These are phyloP conservation scores for Cladosporium sphaerospermum DNA, from an alignment of 2,329 filamentous ascomycete genomes.

Conservation along the genomic window DNA sequence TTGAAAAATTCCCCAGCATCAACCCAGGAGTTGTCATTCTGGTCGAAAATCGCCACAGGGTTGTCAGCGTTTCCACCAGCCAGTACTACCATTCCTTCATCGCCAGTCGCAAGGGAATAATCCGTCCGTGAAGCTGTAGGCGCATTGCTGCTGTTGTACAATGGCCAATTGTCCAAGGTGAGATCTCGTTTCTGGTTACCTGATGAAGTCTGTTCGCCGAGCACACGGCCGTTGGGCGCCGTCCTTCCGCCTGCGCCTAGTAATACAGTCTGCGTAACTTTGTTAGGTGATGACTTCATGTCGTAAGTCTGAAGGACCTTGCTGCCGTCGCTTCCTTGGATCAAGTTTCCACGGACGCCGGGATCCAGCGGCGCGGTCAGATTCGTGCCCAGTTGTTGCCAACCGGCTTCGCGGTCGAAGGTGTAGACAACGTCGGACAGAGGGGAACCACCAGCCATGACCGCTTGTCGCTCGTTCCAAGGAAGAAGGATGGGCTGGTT, in stretches of 20 bases:
- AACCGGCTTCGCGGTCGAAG: slow-evolving; percentile 59
- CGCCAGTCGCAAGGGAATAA: slow-evolving; percentile 65
- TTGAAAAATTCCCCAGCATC: slow-evolving; percentile 61
- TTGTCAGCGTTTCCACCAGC: slow-evolving; percentile 66
- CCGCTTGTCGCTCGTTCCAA: slow-evolving; percentile 65
- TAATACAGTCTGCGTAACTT: slow-evolving; percentile 64
- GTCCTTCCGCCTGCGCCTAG: slow-evolving; percentile 52
- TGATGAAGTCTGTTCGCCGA: slow-evolving; percentile 32
- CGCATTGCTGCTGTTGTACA: slow-evolving; percentile 70
- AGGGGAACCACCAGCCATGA: slow-evolving; percentile 66
- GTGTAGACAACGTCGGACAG: slow-evolving; percentile 64
- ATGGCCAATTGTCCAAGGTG: slow-evolving; percentile 62
- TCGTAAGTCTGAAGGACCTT: slow-evolving; percentile 76
- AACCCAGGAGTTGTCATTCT: slow-evolving; percentile 68
- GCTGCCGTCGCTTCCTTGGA: slow-evolving; percentile 69
- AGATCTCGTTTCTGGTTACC: slow-evolving; percentile 46
- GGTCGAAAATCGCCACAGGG: slow-evolving; percentile 71
- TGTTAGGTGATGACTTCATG: slow-evolving; percentile 65
- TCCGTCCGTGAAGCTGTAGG: slow-evolving; percentile 59
- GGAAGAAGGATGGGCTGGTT: slow-evolving; percentile 64
- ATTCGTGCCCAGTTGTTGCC: slow-evolving; percentile 60
- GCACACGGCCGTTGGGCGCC: slow-evolving; percentile 42
- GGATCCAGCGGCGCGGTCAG: slow-evolving; percentile 44
- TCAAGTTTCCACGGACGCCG: slow-evolving; percentile 47
- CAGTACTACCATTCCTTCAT: slow-evolving; percentile 64